A percentile compares a stretch with the other conserved stretches of the same genome.
These are phyloP conservation scores for Brassica nigra DNA, from an alignment of 345 rosid genomes.

Conservation along the genomic window DNA sequence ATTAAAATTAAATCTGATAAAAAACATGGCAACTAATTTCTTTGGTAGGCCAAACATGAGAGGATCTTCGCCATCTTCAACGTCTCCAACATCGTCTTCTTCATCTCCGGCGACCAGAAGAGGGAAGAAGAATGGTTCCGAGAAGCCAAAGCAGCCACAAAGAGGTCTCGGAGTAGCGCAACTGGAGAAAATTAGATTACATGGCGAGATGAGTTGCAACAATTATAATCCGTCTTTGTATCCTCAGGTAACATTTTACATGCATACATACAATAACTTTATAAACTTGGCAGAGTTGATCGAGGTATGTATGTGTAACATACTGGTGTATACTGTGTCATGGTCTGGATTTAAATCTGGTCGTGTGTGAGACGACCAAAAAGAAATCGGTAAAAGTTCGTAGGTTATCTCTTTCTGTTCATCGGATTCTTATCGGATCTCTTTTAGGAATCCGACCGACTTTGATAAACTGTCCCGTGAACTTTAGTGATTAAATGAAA, in stretches of 20 bases:
- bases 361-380: neutral
- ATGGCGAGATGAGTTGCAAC: constrained; percentile 55
- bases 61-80: constrained; percentile 33
- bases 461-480: neutral
- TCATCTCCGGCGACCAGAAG: constrained; percentile 65
- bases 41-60: constrained; percentile 70
- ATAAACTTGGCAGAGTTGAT: neutral
- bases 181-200: constrained; percentile 84
- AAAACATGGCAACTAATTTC: constrained; percentile 67
- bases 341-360: neutral
- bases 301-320: neutral
- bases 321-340: neutral
- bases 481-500: neutral
- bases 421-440: neutral
- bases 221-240: constrained; percentile 48
- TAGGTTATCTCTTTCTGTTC: constrained; percentile 6
- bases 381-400: neutral
- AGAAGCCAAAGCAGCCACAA: constrained; percentile 92
- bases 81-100: constrained; percentile 28
- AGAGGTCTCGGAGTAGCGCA: constrained; percentile 99
- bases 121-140: constrained; percentile 70
- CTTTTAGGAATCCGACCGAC: neutral
- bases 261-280: neutral
- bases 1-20: neutral
- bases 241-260: constrained; percentile 53